Base-by-base conservation (phyloP, 805 yeast genomes). In the Spathaspora arborariae region DNA sequence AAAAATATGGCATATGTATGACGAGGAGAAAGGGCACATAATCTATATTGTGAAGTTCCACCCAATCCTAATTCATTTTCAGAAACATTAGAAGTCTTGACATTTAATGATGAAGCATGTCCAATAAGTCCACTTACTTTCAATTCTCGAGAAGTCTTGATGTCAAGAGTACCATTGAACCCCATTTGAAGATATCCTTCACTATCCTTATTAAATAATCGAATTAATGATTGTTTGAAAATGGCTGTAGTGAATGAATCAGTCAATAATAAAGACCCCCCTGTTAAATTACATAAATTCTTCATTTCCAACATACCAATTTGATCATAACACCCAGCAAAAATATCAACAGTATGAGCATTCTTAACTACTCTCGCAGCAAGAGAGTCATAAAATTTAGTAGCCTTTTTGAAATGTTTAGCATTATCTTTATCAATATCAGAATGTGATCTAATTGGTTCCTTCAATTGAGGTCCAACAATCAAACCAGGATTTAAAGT, bases 301-400 rank as follows among this genome's bases (percentile, higher is more conserved):
- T 89, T 86, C 97, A 91, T 91, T 72, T 91, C 98, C 57, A 82
- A 83, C 74, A 91, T 80, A 63, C 98, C 98, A 49, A 90, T 85
- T 75, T 91, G 98, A 70, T 91, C 98, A 65, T 88, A 89, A 71
- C 96, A 88, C 51, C 97, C 97, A 24, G 96, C 96, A 68, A 88
- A 90, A 41, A 91, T 80, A 65, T 91, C 97, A 49, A 91, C 82
- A 22, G 92, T 80, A 59, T 88, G 96, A 13, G 89, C 87, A 55
- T 77, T 76, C 41, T 92, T 79, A 33, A 88, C 88, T 1, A 65
- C 66, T 54, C 83, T 84, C 39, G 80, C 76, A 34, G 95, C 85
- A 41, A 91, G 64, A 34, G 75, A 70, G 51, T 86, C 91, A 66
- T 90, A 91, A 60, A 81, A 90, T 64, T 88, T 84, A 56, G 78